A percentile compares a stretch with the other conserved stretches of the same genome.
Evolutionary conservation across 257 asterid species (phyloP).

Genomic region (Nicotiana attenuata): DNA sequence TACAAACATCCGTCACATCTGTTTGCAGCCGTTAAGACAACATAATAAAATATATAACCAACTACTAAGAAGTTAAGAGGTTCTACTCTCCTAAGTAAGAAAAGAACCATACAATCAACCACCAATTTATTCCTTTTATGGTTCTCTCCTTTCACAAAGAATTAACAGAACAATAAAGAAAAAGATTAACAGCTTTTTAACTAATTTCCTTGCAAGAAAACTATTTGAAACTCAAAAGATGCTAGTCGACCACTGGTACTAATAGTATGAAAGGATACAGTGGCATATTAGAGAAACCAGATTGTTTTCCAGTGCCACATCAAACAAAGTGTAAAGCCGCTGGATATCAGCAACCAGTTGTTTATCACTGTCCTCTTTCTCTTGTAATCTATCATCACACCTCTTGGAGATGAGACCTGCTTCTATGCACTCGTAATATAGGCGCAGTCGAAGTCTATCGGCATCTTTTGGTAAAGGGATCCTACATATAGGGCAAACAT

Average conservation of each 20-base stretch:
- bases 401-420: conserved; percentile 80
- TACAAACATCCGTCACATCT: conserved; percentile 95
- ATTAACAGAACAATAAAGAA: background rate
- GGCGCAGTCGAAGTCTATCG: conserved; percentile 61
- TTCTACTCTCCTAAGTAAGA: background rate
- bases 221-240: background rate
- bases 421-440: conserved; percentile 82
- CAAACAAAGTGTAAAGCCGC: conserved; percentile 74
- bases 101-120: conserved; percentile 7
- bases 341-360: conserved; percentile 66
- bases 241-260: background rate
- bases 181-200: background rate
- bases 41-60: conserved; percentile 8
- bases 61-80: background rate
- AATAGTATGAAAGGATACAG: conserved; percentile 57
- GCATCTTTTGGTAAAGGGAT: conserved; percentile 52
- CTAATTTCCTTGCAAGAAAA: background rate
- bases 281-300: conserved; percentile 82
- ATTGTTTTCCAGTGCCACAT: conserved; percentile 87
- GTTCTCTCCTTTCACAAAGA: background rate
- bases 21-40: conserved; percentile 49
- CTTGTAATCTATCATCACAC: conserved; percentile 72
- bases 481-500: conserved; percentile 89
- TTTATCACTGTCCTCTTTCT: conserved; percentile 48
- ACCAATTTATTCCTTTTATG: background rate